Percentiles rank a stretch among this genome's conserved stretches.
Evolutionary conservation across 2,329 filamentous ascomycete genomes (phyloP).

Genomic region (Spiromastix sp.): DNA sequence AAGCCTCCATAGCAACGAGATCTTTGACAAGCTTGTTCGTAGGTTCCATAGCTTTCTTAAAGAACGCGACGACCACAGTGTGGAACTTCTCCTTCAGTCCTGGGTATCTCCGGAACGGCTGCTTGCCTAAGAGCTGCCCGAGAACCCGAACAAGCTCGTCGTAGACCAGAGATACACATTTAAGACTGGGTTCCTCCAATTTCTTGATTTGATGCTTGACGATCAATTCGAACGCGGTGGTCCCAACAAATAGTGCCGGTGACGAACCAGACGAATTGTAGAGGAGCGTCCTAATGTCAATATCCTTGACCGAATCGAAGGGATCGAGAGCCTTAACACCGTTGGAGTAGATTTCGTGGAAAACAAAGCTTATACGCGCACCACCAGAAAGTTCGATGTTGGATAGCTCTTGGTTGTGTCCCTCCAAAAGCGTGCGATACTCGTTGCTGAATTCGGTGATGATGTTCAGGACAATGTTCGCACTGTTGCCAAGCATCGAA

Average conservation of each 20-base stretch:
- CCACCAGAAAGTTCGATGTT: conserved; percentile 90
- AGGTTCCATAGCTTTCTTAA: conserved; percentile 97
- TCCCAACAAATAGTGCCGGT: conserved; percentile 91
- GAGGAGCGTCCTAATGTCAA: conserved; percentile 91
- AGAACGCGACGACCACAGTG: conserved; percentile 80
- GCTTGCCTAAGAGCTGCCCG: conserved; percentile 76
- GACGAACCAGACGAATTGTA: conserved; percentile 99
- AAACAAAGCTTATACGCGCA: conserved; percentile 97
- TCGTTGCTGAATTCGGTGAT: conserved; percentile 98
- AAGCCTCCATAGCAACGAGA: conserved; percentile 87
- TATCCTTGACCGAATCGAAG: conserved; percentile 94
- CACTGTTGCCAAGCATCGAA: conserved; percentile 89
- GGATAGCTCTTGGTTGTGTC: conserved; percentile 92
- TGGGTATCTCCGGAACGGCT: conserved; percentile 88
- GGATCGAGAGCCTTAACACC: conserved; percentile 96
- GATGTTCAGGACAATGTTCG: conserved; percentile 95
- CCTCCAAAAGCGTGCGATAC: conserved; percentile 90
- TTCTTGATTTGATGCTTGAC: conserved; percentile 98
- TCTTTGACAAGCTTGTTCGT: conserved; percentile 95
- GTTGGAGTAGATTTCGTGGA: conserved; percentile 96
- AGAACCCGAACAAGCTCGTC: conserved; percentile 96
- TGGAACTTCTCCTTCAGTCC: conserved; percentile 94
- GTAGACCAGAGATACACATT: conserved; percentile 94
- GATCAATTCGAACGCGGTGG: conserved; percentile 95
- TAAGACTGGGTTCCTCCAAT: conserved; percentile 89